Base-by-base conservation (phyloP, 148 eudicot species). In the Rheum nobile region DNA sequence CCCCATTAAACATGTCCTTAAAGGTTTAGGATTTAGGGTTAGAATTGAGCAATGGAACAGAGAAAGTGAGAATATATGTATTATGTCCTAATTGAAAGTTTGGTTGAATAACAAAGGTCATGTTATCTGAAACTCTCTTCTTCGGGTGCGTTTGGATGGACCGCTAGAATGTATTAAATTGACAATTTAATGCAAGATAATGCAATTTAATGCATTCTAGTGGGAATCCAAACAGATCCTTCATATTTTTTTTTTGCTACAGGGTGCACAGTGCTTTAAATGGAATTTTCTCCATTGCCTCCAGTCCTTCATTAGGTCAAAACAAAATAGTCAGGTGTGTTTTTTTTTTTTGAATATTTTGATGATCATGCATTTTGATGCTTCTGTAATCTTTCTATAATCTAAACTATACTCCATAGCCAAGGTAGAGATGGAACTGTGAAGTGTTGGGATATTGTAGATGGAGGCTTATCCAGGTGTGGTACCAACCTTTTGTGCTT, bases 351-450 rank as follows among this genome's bases (percentile, higher is more conserved):
- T 42, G 9, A 22, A 9, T 76, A 9, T 11, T 35, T 57, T 72
- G 22, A 71, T 76, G 70, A 32, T 65, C 39, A 31, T 65, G 68
- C 19, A 3, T 28, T 61, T 61, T 61, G 41, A 32, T 65, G 38
- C 38, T 65, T 32, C 70, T 65, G 16, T 65, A 24, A 65, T 34
- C 22, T 1, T 32, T 65, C 9, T 65, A 31, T 34, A 32, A 34
- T 65, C 21, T 65, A 34, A 65, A 16, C 39, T 65, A 16, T 65
- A 65, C 80, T 39, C 47, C 73, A 39, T 80, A 91, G 93, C 82
- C 98, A 95, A 80, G 97, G 98, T 26, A 86, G 92, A 77, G 98
- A 91, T 72, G 98, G 98, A 50, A 85, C 90, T 52, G 82, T 91
- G 21, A 91, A 89, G 81, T 80, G 80, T 72, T 93, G 96, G 94